Evolutionary conservation across 169 alveolate genomes (phyloP).

Genomic region (Besnoitia besnoiti): DNA sequence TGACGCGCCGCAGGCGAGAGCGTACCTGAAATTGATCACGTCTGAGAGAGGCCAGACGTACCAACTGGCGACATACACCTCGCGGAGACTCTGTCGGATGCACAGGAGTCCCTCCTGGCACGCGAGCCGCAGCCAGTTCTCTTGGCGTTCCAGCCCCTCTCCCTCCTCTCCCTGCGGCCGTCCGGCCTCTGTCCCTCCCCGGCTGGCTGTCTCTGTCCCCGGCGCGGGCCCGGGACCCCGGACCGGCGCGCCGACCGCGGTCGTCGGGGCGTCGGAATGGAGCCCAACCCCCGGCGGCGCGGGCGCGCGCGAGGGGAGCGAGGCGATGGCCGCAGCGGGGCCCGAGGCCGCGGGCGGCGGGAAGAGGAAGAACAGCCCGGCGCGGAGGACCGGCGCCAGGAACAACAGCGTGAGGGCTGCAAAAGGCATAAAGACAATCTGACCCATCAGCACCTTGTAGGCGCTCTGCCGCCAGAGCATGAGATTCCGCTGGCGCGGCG

Average conservation of each 20-base stretch:
- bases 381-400: not conserved
- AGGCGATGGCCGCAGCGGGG: not conserved
- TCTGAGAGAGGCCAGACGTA: not conserved
- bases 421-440: not conserved
- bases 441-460: not conserved
- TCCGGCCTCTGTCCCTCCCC: not conserved
- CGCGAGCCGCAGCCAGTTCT: not conserved
- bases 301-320: not conserved
- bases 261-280: not conserved
- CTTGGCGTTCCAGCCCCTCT: not conserved
- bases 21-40: not conserved
- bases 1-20: too few relatives aligned
- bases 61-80: constrained; percentile 1
- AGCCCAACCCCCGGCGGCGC: not conserved
- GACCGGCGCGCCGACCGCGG: not conserved
- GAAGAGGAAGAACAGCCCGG: not conserved
- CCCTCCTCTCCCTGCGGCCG: not conserved
- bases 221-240: too few relatives aligned
- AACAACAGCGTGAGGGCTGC: not conserved
- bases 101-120: not conserved
- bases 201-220: not conserved
- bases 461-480: not conserved
- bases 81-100: not conserved
- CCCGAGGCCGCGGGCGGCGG: not conserved
- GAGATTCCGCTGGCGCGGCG: not conserved